Evolutionary conservation across 225 moss, liverwort and hornwort genomes (phyloP).

Genomic region (Pseudoscleropodium purum): DNA sequence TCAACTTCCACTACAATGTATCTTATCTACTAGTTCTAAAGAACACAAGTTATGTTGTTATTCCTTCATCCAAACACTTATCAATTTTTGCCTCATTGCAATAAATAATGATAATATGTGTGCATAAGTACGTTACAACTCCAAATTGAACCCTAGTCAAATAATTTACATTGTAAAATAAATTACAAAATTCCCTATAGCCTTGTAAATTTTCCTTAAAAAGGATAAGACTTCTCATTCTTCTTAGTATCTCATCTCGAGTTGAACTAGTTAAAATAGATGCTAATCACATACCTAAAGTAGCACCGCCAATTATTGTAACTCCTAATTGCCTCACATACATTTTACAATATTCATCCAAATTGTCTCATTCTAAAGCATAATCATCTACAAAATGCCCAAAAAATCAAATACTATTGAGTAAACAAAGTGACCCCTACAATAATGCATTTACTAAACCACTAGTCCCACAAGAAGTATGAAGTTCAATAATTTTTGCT

Average conservation of each 20-base stretch:
- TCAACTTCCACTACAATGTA: neutral
- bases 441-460: neutral
- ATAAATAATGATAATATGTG: neutral
- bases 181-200: neutral
- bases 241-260: too few species aligned
- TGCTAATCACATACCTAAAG: neutral
- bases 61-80: neutral
- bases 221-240: neutral
- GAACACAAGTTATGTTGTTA: neutral
- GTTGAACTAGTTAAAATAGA: neutral
- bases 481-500: neutral
- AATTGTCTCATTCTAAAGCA: neutral
- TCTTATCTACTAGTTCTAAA: neutral
- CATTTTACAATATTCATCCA: neutral
- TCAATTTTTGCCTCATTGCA: neutral
- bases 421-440: neutral
- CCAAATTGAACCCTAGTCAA: neutral
- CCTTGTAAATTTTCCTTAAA: neutral
- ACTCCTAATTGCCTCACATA: neutral
- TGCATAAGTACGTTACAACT: neutral
- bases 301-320: neutral
- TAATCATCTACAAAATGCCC: neutral
- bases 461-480: neutral
- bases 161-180: neutral
- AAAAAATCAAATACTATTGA: neutral